Percentiles rank a stretch among this genome's conserved stretches.
Evolutionary conservation across 345 rosid genomes (phyloP).

Genomic region (Euclidium syriacum): DNA sequence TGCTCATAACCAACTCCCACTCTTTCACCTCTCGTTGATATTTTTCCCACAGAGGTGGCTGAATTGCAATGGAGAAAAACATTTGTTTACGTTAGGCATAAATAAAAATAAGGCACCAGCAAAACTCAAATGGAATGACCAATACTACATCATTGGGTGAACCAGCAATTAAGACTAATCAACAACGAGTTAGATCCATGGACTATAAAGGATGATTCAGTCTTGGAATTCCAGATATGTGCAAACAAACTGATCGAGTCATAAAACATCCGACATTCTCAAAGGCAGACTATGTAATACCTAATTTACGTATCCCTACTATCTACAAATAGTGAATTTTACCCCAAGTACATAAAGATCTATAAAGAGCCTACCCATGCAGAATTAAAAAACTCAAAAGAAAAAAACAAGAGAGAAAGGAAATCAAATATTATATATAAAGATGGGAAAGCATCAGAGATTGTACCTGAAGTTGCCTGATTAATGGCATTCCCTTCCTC

Average conservation of each 20-base stretch:
- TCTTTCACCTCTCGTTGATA: slow-evolving; percentile 75
- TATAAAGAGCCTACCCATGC: slow-evolving; percentile 6
- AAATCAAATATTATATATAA: neutral
- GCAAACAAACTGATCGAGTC: neutral
- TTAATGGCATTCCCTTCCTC: slow-evolving; percentile 76
- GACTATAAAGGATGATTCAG: neutral
- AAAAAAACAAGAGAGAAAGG: neutral
- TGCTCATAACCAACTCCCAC: slow-evolving; percentile 67
- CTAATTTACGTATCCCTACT: neutral
- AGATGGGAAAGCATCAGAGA: neutral
- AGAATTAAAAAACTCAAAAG: neutral
- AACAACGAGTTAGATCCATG: neutral
- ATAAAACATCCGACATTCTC: neutral
- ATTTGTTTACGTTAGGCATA: neutral
- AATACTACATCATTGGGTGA: neutral
- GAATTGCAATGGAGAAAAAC: slow-evolving; percentile 19
- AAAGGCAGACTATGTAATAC: neutral
- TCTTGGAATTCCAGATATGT: neutral
- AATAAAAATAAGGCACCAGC: neutral
- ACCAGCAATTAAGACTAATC: neutral
- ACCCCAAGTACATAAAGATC: neutral
- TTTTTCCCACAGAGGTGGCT: slow-evolving; percentile 94
- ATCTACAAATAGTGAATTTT: neutral
- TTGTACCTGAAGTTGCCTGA: slow-evolving; percentile 91
- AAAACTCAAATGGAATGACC: neutral